These are phyloP conservation scores for Aureobasidium sp. DNA, from an alignment of 2,329 filamentous ascomycete genomes.

Conservation along the genomic window DNA sequence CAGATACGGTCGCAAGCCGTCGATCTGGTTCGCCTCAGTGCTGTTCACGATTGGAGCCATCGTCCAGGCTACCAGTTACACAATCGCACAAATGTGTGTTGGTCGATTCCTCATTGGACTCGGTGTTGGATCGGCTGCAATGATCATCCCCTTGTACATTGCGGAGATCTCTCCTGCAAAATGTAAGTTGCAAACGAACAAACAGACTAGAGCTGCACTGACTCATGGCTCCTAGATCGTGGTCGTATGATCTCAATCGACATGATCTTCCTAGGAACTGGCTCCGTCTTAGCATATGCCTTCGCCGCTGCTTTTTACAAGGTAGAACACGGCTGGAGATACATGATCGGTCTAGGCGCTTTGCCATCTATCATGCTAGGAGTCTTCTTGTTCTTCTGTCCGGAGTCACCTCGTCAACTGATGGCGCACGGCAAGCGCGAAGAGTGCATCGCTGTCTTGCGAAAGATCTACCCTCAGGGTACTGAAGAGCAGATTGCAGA, in stretches of 20 bases:
- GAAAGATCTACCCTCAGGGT: constrained; percentile 35
- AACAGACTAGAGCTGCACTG: neutral
- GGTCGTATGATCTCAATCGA: constrained; percentile 32
- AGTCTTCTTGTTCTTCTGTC: constrained; percentile 26
- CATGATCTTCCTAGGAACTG: constrained; percentile 27
- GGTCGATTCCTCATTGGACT: constrained; percentile 61
- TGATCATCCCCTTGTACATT: constrained; percentile 56
- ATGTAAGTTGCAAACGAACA: neutral
- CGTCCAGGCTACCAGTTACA: constrained; percentile 50
- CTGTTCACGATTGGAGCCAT: constrained; percentile 62
- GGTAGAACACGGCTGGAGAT: constrained; percentile 24
- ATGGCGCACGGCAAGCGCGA: constrained; percentile 29
- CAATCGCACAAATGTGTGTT: constrained; percentile 53
- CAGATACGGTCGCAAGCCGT: constrained; percentile 46
- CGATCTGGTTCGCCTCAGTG: constrained; percentile 52
- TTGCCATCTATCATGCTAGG: constrained; percentile 29
- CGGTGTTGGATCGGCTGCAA: constrained; percentile 65
- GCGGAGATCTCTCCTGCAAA: constrained; percentile 69
- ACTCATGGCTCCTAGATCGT: constrained; percentile 17
- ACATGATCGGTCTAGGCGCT: constrained; percentile 30
- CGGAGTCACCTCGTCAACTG: constrained; percentile 31
- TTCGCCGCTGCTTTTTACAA: constrained; percentile 28
- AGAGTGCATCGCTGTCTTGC: constrained; percentile 30
- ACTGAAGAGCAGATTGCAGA: constrained; percentile 36
- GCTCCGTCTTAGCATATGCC: constrained; percentile 27